Percentiles rank a stretch among this genome's conserved stretches.
Conservation (phyloP, 768 basidiomycete genomes). For the Chalciporus pseudorubinellus region DNA sequence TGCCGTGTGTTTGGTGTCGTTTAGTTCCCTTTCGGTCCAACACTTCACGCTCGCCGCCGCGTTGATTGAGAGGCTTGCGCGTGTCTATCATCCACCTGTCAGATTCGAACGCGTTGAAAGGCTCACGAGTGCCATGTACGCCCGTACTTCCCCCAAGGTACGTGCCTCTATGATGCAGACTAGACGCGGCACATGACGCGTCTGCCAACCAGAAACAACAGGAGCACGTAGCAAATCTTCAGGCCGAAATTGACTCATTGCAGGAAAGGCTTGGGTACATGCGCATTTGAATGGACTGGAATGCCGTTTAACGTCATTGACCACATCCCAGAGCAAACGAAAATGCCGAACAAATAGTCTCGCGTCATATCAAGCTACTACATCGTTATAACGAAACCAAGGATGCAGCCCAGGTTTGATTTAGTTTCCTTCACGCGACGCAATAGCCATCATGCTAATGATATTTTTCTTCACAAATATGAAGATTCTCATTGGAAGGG, state of each 20-base stretch:
- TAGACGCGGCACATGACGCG: background rate
- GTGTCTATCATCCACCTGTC: background rate
- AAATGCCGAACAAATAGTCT: constrained; percentile 58
- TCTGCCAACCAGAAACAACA: constrained; percentile 45
- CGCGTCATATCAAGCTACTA: constrained; percentile 65
- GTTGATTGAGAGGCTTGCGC: too few relatives aligned
- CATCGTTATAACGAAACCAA: constrained; percentile 82
- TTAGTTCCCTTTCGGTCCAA: too few relatives aligned
- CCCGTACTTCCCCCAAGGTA: constrained; percentile 30
- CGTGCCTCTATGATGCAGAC: background rate
- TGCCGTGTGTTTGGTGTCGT: too few relatives aligned
- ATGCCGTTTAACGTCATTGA: background rate
- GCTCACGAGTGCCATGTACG: constrained; percentile 29
- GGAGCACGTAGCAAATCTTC: constrained; percentile 44
- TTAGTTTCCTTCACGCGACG: background rate
- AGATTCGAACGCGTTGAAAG: too few relatives aligned
- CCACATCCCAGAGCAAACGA: constrained; percentile 35
- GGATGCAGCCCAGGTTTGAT: constrained; percentile 70
- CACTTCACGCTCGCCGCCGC: too few relatives aligned
- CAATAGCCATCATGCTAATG: background rate
- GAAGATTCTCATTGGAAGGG: constrained; percentile 78
- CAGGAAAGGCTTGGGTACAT: constrained; percentile 47
- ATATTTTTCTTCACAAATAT: background rate
- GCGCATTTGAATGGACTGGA: background rate
- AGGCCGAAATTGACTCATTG: constrained; percentile 47